These are phyloP conservation scores for Phycomyces blakesleeanus DNA, from an alignment of 192 early-diverging fungal genomes.

Conservation along the genomic window DNA sequence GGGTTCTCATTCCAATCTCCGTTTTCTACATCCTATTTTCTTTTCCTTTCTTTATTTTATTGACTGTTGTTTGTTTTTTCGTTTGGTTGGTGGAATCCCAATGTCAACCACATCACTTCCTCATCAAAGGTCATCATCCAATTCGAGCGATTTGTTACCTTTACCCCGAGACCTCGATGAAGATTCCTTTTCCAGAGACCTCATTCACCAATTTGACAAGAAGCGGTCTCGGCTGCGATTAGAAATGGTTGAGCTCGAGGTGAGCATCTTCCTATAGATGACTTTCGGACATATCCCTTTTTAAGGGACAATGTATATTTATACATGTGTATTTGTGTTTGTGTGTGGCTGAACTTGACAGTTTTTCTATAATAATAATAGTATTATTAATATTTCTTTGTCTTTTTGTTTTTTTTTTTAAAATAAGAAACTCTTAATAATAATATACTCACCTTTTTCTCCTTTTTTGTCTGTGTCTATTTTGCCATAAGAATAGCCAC, in stretches of 20 bases:
- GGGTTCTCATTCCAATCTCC: too few relatives aligned
- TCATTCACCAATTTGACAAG: conserved; percentile 27
- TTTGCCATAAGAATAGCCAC: too few relatives aligned
- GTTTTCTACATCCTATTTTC: conserved; percentile 2
- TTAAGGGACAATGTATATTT: too few relatives aligned
- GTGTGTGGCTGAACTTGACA: conserved; percentile 11
- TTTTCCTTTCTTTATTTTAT: neutral
- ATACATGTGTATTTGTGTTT: too few relatives aligned
- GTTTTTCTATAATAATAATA: neutral
- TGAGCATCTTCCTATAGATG: neutral
- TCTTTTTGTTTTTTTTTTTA: too few relatives aligned
- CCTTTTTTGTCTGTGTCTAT: too few relatives aligned
- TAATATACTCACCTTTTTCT: too few relatives aligned
- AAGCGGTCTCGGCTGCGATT: conserved; percentile 17
- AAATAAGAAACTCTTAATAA: too few relatives aligned
- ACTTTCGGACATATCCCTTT: conserved; percentile 1
- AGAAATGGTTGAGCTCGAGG: conserved; percentile 16
- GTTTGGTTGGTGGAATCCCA: neutral
- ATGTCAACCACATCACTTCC: conserved; percentile 2
- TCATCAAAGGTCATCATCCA: neutral
- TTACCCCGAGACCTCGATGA: conserved; percentile 5
- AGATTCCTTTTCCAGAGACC: conserved; percentile 22
- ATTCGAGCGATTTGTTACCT: neutral
- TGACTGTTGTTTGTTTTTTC: neutral
- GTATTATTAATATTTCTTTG: too few relatives aligned